These are phyloP conservation scores for Cylindrodendrum hubeiense DNA, from an alignment of 2,329 filamentous ascomycete genomes.

Conservation along the genomic window DNA sequence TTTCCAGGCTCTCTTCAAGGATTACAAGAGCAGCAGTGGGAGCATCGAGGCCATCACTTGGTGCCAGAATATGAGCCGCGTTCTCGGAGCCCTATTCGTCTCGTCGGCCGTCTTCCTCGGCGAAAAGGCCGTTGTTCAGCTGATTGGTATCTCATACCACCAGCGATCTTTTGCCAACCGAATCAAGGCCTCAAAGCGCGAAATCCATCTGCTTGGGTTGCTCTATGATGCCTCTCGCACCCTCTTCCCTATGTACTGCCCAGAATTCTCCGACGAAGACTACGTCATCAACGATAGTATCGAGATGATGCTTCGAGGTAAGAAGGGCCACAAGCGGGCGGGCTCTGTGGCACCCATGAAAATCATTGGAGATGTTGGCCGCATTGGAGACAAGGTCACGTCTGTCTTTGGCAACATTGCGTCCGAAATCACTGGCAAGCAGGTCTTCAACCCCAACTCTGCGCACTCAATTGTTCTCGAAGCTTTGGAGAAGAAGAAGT, in stretches of 20 bases:
- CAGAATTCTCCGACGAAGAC: conserved; percentile 92
- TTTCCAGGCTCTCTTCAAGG: conserved; percentile 67
- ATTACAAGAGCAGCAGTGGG: conserved; percentile 28
- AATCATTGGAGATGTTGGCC: conserved; percentile 81
- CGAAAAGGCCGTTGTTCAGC: conserved; percentile 84
- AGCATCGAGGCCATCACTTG: conserved; percentile 56
- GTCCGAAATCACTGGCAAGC: conserved; percentile 93
- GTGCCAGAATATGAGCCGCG: conserved; percentile 70
- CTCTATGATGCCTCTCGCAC: conserved; percentile 91
- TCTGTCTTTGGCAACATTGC: conserved; percentile 94
- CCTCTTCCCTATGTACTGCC: conserved; percentile 92
- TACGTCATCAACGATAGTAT: conserved; percentile 90
- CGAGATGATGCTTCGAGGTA: conserved; percentile 73
- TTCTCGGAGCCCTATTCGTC: conserved; percentile 76
- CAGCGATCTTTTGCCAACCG: conserved; percentile 83
- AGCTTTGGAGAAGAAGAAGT: conserved; percentile 85
- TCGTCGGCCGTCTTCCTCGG: conserved; percentile 78
- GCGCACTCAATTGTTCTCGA: conserved; percentile 91
- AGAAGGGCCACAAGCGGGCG: conserved; percentile 59
- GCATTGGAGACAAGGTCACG: conserved; percentile 92
- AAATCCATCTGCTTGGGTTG: conserved; percentile 82
- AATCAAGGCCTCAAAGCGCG: conserved; percentile 92
- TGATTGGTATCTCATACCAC: conserved; percentile 89
- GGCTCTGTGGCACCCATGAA: conserved; percentile 83
- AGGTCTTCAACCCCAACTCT: conserved; percentile 93